phyloP scores from a whole-genome alignment of 345 rosid genomes.

The Eucalyptus polyanthemos region DNA sequence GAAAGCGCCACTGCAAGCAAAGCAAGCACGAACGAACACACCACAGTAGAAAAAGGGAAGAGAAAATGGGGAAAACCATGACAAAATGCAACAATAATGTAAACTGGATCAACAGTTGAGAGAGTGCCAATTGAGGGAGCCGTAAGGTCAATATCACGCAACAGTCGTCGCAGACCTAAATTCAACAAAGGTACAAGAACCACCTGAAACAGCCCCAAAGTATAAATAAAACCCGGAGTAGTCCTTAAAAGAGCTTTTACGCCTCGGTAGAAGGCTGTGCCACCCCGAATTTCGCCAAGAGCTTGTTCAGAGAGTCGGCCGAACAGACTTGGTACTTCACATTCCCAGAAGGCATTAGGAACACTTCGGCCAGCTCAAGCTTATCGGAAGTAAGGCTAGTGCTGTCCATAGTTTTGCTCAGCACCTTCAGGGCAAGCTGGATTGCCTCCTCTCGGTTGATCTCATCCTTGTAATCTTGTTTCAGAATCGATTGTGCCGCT shows the following conservation, averaged over 20 bases:
- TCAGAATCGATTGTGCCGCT: constrained; percentile 95
- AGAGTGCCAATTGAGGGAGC: background rate
- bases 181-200: background rate
- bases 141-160: background rate
- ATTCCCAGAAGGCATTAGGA: constrained; percentile 54
- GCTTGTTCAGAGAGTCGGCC: constrained; percentile 59
- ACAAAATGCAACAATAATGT: background rate
- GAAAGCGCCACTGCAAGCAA: background rate
- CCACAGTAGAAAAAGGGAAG: background rate
- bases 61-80: background rate
- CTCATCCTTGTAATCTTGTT: constrained; percentile 93
- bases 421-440: constrained; percentile 81
- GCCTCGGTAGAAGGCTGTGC: constrained; percentile 71
- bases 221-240: background rate
- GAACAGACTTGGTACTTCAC: constrained; percentile 92
- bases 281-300: constrained; percentile 69
- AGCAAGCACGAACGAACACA: background rate
- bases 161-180: background rate
- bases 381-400: constrained; percentile 90
- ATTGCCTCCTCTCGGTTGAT: constrained; percentile 86
- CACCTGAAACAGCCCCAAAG: background rate
- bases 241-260: background rate
- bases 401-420: constrained; percentile 97
- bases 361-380: constrained; percentile 91
- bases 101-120: background rate